Base-by-base conservation (phyloP, 2,329 filamentous ascomycete species). In the Colletotrichum melonis region DNA sequence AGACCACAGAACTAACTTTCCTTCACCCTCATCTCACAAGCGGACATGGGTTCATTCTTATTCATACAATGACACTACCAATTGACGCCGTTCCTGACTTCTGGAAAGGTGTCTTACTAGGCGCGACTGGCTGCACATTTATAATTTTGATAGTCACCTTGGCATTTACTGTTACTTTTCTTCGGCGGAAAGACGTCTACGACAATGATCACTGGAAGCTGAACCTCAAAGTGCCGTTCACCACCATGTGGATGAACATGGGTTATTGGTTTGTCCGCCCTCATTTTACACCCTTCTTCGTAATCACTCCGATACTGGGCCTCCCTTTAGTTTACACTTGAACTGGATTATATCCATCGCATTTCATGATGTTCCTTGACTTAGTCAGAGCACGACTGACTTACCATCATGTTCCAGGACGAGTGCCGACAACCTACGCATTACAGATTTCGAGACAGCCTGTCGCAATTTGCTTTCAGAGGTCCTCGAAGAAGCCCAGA, bases 231-330 rank as follows among this genome's bases (percentile, higher is more conserved):
- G 77, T 87, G 1, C 85, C 86, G 1, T 81, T 85, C 2, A 76
- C 78, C 5, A 84, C 83, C n/a, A 89, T 90, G 88, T 91, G 89
- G 89, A 91, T 91, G 88, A 91, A 91, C 69, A 86, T 91, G 81
- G 89, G 89, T 0, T 91, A 88, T 73, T 91, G 89, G 89, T 86
- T 85, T 78, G 86, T 82, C 1, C 28, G 28, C 28, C 6, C 28
- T 28, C 7, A 28, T 26, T 26, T 26, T 26, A 26, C 26, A 26
- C 26, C 26, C 26, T 26, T 26, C 26, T 26, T 26, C 26, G 26
- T 28, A 28, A 8, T 28, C 7, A 28, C 28, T 28, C 28, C 5
- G 5, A 28, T 28, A 28, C 28, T 6, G 6, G 7, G 28, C 28
- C 28, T 6, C 28, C 5, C 28, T 52, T 11, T 12, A 16, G n/a